Base-by-base conservation (phyloP, 148 eudicot species). In the Fagopyrum tataricum region DNA sequence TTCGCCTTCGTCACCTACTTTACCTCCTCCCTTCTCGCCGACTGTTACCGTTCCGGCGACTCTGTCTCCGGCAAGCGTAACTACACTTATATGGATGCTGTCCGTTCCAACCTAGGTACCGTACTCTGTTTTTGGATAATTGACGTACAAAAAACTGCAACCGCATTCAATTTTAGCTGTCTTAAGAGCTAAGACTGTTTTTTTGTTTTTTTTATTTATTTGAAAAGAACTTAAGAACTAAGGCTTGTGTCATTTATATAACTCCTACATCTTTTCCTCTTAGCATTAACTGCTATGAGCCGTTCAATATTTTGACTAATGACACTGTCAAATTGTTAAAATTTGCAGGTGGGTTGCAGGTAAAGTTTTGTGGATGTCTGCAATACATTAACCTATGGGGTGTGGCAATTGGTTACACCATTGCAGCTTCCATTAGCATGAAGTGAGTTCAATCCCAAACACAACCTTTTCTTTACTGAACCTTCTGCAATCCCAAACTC, bases 381-480 rank as follows among this genome's bases (percentile, higher is more conserved):
- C 76, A 74, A 31, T 58, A 74, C 23, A 12, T 59, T 44, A 74
- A 74, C 48, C 76, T 74, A 4, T 74, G 59, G 43, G 76, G 76
- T 58, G 76, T 74, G 41, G 69, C 76, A 39, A 74, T 59, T 21
- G 76, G 76, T 59, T 74, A 74, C 69, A 74, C 76, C 44, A 74
- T 74, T 74, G 76, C 76, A 74, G 76, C 76, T 42, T 74, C 76
- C 6, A 74, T 74, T 58, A 74, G 76, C 55, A 74, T 74, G 76
- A 59, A 13, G 76, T 74, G 48, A 61, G 76, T 61, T 58, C n/a
- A 11, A n/a, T 53, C 20, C 47, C 59, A 71, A 23, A 46, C 18
- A 48, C 14, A 23, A 40, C 48, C 42, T 7, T 49, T 18, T 44
- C 9, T 48, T 14, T 42, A 31, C 37, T 31, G 2, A 31, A 31